phyloP scores from a whole-genome alignment of 352 stramenopile genomes.

The Globisporangium heterothallicum region DNA sequence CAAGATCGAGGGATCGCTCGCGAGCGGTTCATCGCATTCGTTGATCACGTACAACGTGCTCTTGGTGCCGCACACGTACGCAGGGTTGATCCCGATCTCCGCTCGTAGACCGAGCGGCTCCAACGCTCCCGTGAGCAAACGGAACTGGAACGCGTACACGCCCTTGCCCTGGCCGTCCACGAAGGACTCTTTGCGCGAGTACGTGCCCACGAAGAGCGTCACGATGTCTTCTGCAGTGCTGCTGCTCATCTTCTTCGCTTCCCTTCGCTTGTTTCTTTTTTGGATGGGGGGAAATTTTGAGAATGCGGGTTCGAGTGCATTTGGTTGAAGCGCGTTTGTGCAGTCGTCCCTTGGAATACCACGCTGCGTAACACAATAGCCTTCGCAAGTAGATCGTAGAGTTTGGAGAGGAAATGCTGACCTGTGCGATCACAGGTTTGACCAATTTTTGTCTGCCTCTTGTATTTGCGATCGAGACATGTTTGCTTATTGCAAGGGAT shows the following conservation, averaged over 20 bases:
- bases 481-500: too few species aligned
- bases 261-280: neutral
- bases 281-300: neutral
- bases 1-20: slow-evolving; percentile 16
- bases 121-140: slow-evolving; percentile 42
- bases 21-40: slow-evolving; percentile 48
- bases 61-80: slow-evolving; percentile 42
- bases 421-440: too few species aligned
- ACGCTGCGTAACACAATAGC: too few species aligned
- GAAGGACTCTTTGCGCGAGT: slow-evolving; percentile 73
- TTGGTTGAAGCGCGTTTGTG: neutral
- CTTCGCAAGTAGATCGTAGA: too few species aligned
- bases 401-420: too few species aligned
- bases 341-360: too few species aligned
- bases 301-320: neutral
- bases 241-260: slow-evolving; percentile 8
- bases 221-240: slow-evolving; percentile 9
- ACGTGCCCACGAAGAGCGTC: slow-evolving; percentile 78
- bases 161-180: slow-evolving; percentile 75
- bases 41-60: slow-evolving; percentile 61
- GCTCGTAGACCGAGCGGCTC: slow-evolving; percentile 41
- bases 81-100: slow-evolving; percentile 60
- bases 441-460: too few species aligned
- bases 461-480: too few species aligned
- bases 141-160: slow-evolving; percentile 61